phyloP scores from a whole-genome alignment of 768 basidiomycete species.

The Antrodiella citrinella region DNA sequence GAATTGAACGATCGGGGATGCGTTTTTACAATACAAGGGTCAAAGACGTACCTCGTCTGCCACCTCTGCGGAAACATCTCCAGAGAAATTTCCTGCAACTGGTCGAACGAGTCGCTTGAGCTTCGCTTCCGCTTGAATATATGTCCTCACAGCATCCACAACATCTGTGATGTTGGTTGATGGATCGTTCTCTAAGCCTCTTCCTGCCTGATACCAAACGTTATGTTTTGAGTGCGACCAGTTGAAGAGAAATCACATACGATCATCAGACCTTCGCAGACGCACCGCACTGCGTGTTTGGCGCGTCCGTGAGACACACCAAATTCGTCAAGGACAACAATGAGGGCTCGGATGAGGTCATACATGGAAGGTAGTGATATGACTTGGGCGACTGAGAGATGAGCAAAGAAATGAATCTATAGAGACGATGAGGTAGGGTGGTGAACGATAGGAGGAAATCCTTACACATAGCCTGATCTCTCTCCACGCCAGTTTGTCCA shows the following conservation, averaged over 20 bases:
- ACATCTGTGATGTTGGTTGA: slow-evolving; percentile 57
- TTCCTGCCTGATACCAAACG: slow-evolving; percentile 46
- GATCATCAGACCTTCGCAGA: slow-evolving; percentile 74
- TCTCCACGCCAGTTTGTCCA: slow-evolving; percentile 88
- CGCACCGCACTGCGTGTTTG: slow-evolving; percentile 72
- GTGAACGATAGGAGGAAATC: no score
- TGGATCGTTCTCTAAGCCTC: slow-evolving; percentile 51
- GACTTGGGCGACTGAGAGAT: slow-evolving; percentile 68
- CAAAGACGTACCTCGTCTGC: slow-evolving; percentile 49
- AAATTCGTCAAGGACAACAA: slow-evolving; percentile 82
- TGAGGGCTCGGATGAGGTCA: slow-evolving; percentile 75
- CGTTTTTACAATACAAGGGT: background rate
- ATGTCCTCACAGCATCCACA: slow-evolving; percentile 63
- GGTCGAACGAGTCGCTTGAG: slow-evolving; percentile 65
- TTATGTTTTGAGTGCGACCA: background rate
- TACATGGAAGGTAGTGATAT: slow-evolving; percentile 75
- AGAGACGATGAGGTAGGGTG: background rate
- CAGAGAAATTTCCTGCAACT: slow-evolving; percentile 41
- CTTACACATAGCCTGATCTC: slow-evolving; percentile 83
- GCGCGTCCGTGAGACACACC: slow-evolving; percentile 82
- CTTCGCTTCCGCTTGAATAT: slow-evolving; percentile 50
- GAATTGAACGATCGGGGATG: background rate
- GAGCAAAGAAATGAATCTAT: slow-evolving; percentile 94
- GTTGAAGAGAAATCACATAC: slow-evolving; percentile 27
- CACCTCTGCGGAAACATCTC: slow-evolving; percentile 35